These are phyloP conservation scores for Chlorociboria aeruginascens DNA, from an alignment of 495 filamentous ascomycete species.

Conservation along the genomic window DNA sequence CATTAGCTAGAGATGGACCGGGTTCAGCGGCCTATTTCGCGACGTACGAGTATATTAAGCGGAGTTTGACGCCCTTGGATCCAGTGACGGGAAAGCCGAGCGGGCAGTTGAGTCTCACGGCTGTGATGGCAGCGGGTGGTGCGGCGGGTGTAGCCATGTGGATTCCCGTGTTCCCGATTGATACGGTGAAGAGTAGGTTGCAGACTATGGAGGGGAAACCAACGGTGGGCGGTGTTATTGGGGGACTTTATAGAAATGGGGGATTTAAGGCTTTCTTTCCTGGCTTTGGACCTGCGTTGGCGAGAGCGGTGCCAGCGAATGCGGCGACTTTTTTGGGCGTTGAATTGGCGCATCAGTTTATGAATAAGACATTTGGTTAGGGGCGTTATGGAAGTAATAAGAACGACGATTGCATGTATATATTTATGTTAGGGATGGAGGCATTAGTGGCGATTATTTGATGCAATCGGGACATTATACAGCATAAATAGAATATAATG, in stretches of 20 bases:
- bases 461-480: too few species aligned
- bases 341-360: conserved; percentile 69
- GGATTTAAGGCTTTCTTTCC: conserved; percentile 95
- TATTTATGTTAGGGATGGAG: too few species aligned
- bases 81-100: conserved; percentile 56
- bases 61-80: conserved; percentile 73
- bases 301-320: conserved; percentile 89
- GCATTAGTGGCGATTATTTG: too few species aligned
- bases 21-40: conserved; percentile 94
- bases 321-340: conserved; percentile 64
- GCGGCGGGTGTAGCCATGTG: conserved; percentile 96
- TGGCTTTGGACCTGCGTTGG: conserved; percentile 84
- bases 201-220: conserved; percentile 86
- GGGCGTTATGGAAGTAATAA: background rate
- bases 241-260: conserved; percentile 63
- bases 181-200: conserved; percentile 88
- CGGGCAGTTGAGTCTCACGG: conserved; percentile 63
- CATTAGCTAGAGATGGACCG: conserved; percentile 85
- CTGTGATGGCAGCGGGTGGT: conserved; percentile 79
- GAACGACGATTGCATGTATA: too few species aligned
- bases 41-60: conserved; percentile 91
- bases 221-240: conserved; percentile 69
- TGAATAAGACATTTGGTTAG: conserved; percentile 57
- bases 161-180: conserved; percentile 96
- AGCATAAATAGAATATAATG: too few species aligned